These are phyloP conservation scores for Candida berthetii DNA, from an alignment of 805 yeast genomes.

Conservation along the genomic window DNA sequence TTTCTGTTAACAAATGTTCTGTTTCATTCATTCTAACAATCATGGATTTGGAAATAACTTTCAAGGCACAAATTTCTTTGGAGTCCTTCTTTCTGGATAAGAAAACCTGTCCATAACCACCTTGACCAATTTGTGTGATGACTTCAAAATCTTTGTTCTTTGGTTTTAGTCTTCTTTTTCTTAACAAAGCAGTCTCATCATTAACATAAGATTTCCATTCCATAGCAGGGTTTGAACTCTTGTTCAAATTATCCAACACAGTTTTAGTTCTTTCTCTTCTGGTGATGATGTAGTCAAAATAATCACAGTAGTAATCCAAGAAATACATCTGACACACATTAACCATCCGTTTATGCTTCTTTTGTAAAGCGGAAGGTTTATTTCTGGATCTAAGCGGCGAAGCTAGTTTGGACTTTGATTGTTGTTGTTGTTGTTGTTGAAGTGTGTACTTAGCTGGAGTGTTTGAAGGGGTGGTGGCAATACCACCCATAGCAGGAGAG, in stretches of 20 bases:
- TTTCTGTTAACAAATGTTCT: slow-evolving; percentile 89
- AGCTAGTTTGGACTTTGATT: background rate
- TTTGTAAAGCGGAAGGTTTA: background rate
- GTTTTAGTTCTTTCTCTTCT: slow-evolving; percentile 78
- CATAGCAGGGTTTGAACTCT: slow-evolving; percentile 25
- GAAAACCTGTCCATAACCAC: slow-evolving; percentile 99
- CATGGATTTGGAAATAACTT: slow-evolving; percentile 82
- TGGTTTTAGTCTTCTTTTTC: slow-evolving; percentile 88
- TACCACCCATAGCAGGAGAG: too few relatives aligned
- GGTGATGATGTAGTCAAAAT: slow-evolving; percentile 85
- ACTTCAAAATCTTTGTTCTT: slow-evolving; percentile 93
- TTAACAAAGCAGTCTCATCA: slow-evolving; percentile 74
- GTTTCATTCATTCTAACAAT: slow-evolving; percentile 90
- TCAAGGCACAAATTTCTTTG: slow-evolving; percentile 90
- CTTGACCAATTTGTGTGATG: slow-evolving; percentile 98
- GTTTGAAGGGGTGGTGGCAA: slow-evolving; percentile 12
- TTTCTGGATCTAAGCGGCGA: slow-evolving; percentile 9
- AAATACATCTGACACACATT: slow-evolving; percentile 93
- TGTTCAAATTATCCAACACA: slow-evolving; percentile 50
- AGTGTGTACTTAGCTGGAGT: background rate
- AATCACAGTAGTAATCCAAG: slow-evolving; percentile 92
- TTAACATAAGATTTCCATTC: slow-evolving; percentile 79
- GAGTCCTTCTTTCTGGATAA: slow-evolving; percentile 92
- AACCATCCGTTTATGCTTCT: slow-evolving; percentile 75
- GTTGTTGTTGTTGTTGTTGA: background rate